Evolutionary conservation across 257 asterid species (phyloP), one percentile per base, ranked within the genome.

Genomic region (Cordia subcordata): DNA sequence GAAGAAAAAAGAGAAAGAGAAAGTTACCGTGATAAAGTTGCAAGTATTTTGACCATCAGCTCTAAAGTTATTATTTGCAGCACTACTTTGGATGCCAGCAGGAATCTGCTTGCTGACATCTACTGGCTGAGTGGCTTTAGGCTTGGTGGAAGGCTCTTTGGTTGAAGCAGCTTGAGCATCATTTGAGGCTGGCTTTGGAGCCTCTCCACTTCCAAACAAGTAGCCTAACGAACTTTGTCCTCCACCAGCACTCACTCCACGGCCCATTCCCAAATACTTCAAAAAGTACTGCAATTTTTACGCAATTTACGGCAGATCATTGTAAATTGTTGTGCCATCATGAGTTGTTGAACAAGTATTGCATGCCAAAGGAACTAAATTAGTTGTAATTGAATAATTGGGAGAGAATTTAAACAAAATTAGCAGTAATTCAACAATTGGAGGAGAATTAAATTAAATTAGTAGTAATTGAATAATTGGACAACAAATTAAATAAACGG

Each of bases 211-310:
- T 57, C 95, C 95, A 57, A 86, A 88, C 45, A 88, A 82, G 82
- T 88, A 88, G 9, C 95, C 95, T 72, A 88, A 68, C 5, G 96
- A 88, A 74, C 96, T 88, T 74, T 86, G 87, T 11, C 95, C 95
- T 18, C 96, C 96, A 49, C 96, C 96, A 39, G 87, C 90, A 61
- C 95, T 88, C 4, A 73, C 83, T 71, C 95, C 95, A 39, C 96
- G 85, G 18, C 94, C 92, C 96, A 87, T 87, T 64, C 4, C 35
- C 35, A 27, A 27, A 27, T 27, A 27, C 35, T 27, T 27, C 35
- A 27, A 27, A 27, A 27, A 27, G 35, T 1, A 27, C 35, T 27
- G 35, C 35, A 27, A 27, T 27, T 27, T 27, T 27, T 27, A 27
- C 6, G 35, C 35, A 27, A 27, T 27, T 3, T 6, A 27, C 3